A percentile compares a stretch with the other conserved stretches of the same genome.
Evolutionary conservation across 768 basidiomycete species (phyloP).

Genomic region (Crepidotus variabilis): DNA sequence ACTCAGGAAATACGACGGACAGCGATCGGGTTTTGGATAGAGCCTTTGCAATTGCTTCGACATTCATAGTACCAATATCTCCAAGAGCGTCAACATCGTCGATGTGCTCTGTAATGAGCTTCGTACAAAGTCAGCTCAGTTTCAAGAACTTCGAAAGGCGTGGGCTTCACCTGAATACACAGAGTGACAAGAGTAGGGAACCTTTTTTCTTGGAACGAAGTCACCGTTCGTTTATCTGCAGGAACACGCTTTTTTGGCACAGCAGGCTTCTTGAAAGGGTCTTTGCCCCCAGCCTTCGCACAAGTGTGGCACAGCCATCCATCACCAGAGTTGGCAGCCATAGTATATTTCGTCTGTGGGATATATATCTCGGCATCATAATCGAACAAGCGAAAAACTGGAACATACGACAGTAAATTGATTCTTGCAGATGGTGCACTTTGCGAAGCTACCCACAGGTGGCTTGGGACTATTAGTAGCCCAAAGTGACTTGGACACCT

Average conservation of each 20-base stretch:
- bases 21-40: slow-evolving; percentile 77
- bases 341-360: slow-evolving; percentile 79
- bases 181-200: slow-evolving; percentile 71
- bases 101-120: slow-evolving; percentile 85
- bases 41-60: slow-evolving; percentile 80
- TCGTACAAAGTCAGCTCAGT: neutral
- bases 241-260: slow-evolving; percentile 58
- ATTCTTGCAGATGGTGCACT: slow-evolving; percentile 78
- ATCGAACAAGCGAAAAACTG: neutral
- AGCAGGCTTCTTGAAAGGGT: slow-evolving; percentile 83
- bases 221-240: slow-evolving; percentile 64
- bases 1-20: slow-evolving; percentile 43
- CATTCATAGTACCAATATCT: slow-evolving; percentile 80
- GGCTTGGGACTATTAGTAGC: slow-evolving; percentile 44
- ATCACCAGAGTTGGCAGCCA: slow-evolving; percentile 62
- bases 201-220: slow-evolving; percentile 64
- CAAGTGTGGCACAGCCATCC: slow-evolving; percentile 87
- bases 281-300: slow-evolving; percentile 69
- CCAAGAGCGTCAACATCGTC: slow-evolving; percentile 88
- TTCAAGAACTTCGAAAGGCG: neutral
- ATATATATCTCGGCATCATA: neutral
- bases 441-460: slow-evolving; percentile 72
- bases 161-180: slow-evolving; percentile 69
- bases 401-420: slow-evolving; percentile 83
- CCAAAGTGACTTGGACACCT: slow-evolving; percentile 51